These are phyloP conservation scores for Scorias spongiosa DNA, from an alignment of 2,329 filamentous ascomycete genomes.

Conservation along the genomic window DNA sequence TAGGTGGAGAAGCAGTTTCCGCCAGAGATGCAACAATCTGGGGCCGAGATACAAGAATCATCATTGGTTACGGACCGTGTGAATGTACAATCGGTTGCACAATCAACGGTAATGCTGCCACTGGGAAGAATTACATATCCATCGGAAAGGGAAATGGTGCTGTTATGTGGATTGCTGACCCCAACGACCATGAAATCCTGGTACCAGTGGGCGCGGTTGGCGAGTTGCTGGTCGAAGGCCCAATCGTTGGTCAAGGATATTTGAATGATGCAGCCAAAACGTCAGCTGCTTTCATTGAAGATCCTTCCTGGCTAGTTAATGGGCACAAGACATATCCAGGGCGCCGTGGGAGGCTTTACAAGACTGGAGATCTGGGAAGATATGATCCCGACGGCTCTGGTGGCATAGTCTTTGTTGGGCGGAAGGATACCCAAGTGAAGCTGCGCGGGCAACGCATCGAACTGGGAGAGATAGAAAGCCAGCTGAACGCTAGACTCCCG, in stretches of 20 bases:
- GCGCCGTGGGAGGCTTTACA: constrained; percentile 3
- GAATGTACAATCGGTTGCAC: constrained; percentile 11
- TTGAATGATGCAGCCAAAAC: constrained; percentile 18
- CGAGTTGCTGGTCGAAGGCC: constrained; percentile 32
- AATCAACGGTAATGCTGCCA: not conserved
- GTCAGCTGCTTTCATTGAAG: constrained; percentile 16
- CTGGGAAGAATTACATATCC: constrained; percentile 14
- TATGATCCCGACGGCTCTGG: constrained; percentile 8
- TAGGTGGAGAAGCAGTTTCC: constrained; percentile 29
- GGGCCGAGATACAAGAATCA: constrained; percentile 26
- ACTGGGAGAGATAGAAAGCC: constrained; percentile 53
- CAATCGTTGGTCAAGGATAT: constrained; percentile 29
- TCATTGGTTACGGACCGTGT: constrained; percentile 29
- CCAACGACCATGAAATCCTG: constrained; percentile 10
- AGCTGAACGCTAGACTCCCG: constrained; percentile 23
- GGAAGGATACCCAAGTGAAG: constrained; percentile 57
- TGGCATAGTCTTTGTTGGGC: constrained; percentile 5
- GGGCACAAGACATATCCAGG: not conserved
- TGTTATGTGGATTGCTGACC: constrained; percentile 17
- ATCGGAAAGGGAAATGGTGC: constrained; percentile 19
- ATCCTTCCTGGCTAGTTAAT: constrained; percentile 9
- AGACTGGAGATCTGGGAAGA: constrained; percentile 13
- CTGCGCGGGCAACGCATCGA: constrained; percentile 65
- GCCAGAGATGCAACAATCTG: constrained; percentile 29
- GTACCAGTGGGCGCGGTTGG: constrained; percentile 31